Evolutionary conservation across 495 filamentous ascomycete genomes (phyloP), one percentile per base, ranked within the genome.

Genomic region (Letharia columbiana): DNA sequence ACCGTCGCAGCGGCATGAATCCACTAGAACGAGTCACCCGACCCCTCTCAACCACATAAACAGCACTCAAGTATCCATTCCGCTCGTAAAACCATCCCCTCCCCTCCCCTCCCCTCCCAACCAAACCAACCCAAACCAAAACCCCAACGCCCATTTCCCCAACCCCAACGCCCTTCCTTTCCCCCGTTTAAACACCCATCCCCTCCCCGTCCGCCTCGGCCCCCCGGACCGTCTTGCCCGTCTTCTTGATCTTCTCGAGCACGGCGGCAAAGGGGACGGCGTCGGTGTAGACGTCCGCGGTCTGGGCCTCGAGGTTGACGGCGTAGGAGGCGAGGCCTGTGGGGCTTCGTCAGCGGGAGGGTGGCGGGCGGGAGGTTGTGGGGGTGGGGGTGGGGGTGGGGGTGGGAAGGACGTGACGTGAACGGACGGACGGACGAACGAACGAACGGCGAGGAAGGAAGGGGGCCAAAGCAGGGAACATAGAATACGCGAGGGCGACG

Each of bases 231-330:
- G 84, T 86, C 85, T 98, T 98, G 41, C 92, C 92, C 4, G 94
- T 97, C 84, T 97, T 98, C 83, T 87, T 86, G 73, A 98, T 97
- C 65, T 86, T 92, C 72, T 84, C 83, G 61, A 96, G 83, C 56
- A 98, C 91, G 35, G 85, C 90, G 62, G 91, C 84, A 76, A 92
- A 96, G 49, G 81, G 76, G 49, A 96, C 78, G 0, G 79, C 75
- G 44, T 87, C 85, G 54, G 92, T 83, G 62, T 86, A 78, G 58
- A 97, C 82, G 54, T 81, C 81, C 52, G 91, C 94, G 23, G 82
- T 89, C 74, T 98, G 90, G 17, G 80, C 83, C 17, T 94, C 89
- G 67, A 96, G 90, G 61, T 84, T 91, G 68, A 98, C 91, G 39
- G 91, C 84, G 83, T 87, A 96, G 64, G 82, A 84, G 71, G 92